Percentiles rank a stretch among this genome's conserved stretches.
These are phyloP conservation scores for Rhodotorula sp. DNA, from an alignment of 1,284 basidiomycete species.

Conservation along the genomic window DNA sequence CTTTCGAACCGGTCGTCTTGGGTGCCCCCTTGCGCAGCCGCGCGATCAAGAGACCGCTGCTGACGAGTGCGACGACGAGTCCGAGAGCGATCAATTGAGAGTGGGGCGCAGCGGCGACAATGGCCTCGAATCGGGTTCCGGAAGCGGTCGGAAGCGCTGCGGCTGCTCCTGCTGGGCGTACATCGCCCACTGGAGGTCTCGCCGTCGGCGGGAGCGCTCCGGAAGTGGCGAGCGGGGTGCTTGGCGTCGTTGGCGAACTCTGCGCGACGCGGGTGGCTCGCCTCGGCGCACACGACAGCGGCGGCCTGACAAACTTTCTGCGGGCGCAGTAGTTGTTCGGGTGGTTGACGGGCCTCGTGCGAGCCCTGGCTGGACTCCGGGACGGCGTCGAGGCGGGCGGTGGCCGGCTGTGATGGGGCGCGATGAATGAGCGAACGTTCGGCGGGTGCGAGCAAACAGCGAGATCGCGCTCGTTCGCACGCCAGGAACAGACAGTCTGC, in stretches of 20 bases:
- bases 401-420: not conserved
- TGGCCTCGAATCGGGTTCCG: not conserved
- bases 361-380: not conserved
- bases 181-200: too few relatives aligned
- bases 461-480: not conserved
- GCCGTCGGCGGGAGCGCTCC: not conserved
- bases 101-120: not conserved
- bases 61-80: slow-evolving; percentile 8
- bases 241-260: not conserved
- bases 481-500: not conserved
- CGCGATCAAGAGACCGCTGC: slow-evolving; percentile 1
- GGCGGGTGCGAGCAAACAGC: not conserved
- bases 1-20: not conserved
- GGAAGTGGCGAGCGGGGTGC: not conserved
- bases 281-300: not conserved
- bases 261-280: not conserved
- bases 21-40: not conserved
- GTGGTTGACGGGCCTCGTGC: not conserved
- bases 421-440: not conserved
- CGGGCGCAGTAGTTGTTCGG: not conserved
- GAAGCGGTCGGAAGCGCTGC: not conserved
- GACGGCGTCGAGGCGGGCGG: not conserved
- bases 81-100: slow-evolving; percentile 4
- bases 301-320: slow-evolving; percentile 1
- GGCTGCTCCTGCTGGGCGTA: not conserved